phyloP scores from a whole-genome alignment of 257 asterid species.

The Euphrasia confusa region DNA sequence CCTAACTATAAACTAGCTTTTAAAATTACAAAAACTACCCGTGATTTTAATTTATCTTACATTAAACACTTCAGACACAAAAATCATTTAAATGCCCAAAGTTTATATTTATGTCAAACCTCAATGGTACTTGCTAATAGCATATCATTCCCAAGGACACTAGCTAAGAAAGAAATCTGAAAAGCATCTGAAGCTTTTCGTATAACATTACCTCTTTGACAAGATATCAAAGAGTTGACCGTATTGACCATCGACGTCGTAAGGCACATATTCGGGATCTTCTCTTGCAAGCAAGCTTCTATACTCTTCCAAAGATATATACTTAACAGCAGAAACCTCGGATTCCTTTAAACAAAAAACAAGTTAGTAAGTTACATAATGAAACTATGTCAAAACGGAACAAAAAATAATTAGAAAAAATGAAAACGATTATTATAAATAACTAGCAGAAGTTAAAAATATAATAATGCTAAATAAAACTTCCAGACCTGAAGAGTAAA shows the following conservation, averaged over 20 bases:
- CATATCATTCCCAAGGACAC: slow-evolving; percentile 3
- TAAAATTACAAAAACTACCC: neutral
- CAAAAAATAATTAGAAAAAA: neutral
- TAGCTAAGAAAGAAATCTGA: slow-evolving; percentile 18
- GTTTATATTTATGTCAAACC: neutral
- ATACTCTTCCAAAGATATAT: slow-evolving; percentile 66
- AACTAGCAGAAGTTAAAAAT: slow-evolving; percentile 3
- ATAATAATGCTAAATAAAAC: slow-evolving; percentile 16
- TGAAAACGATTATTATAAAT: slow-evolving; percentile 8
- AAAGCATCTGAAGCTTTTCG: slow-evolving; percentile 16
- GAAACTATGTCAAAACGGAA: neutral
- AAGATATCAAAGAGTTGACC: slow-evolving; percentile 77
- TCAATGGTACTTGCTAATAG: neutral
- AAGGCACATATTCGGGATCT: slow-evolving; percentile 77
- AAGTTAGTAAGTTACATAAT: neutral
- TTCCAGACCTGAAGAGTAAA: slow-evolving; percentile 84
- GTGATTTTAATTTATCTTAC: too few relatives aligned
- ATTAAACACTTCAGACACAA: neutral
- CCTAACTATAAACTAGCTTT: neutral
- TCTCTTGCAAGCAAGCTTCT: slow-evolving; percentile 63
- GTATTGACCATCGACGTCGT: slow-evolving; percentile 66
- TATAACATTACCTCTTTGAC: slow-evolving; percentile 57
- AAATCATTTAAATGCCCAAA: too few relatives aligned
- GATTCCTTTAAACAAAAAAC: slow-evolving; percentile 63
- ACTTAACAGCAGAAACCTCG: slow-evolving; percentile 96